Evolutionary conservation across 169 alveolate genomes (phyloP), one percentile per base, ranked within the genome.

Genomic region (Miamiensis avidus): DNA sequence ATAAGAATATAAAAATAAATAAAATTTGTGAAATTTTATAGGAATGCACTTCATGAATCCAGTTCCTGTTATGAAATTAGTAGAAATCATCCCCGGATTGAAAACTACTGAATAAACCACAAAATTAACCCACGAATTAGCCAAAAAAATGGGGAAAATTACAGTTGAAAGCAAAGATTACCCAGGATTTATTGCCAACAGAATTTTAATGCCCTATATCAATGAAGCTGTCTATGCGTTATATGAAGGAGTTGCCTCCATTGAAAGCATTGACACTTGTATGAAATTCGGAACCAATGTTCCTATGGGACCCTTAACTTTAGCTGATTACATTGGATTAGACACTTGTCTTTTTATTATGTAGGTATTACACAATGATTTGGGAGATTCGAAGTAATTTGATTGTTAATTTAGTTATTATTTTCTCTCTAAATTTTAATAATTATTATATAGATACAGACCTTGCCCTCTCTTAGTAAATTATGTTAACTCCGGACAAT

Each of bases 251-350:
- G 90, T 95, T 34, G 95, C 94, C 15, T 84, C 93, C 69, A 86
- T 89, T 28, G 95, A 95, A 79, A 98, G 95, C 85, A 96, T 97
- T 29, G 99, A 97, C 91, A 93, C 87, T 76, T 95, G 97, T 15
- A 92, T 97, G 98, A 94, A 95, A 82, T 85, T 95, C 34, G 98
- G 99, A 31, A 96, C 98, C 29, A 97, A 96, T 90, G 98, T 97
- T 31, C 98, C 99, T 0, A 95, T 97, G 98, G 99, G 99, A 0
- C 99, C 99, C 0, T 91, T 97, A 82, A 93, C 97, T 4, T 91
- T 97, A 0, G 98, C 99, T 11, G 99, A 97, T 86, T 96, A 96
- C 84, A 97, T 97, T 32, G 99, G 99, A 29, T 94, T 97, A 6
- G 99, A 97, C 87, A 95, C 97, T 30, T 94, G 97, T 69, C 88